phyloP scores from a whole-genome alignment of 352 stramenopile species.

The Pythium brachiatum region DNA sequence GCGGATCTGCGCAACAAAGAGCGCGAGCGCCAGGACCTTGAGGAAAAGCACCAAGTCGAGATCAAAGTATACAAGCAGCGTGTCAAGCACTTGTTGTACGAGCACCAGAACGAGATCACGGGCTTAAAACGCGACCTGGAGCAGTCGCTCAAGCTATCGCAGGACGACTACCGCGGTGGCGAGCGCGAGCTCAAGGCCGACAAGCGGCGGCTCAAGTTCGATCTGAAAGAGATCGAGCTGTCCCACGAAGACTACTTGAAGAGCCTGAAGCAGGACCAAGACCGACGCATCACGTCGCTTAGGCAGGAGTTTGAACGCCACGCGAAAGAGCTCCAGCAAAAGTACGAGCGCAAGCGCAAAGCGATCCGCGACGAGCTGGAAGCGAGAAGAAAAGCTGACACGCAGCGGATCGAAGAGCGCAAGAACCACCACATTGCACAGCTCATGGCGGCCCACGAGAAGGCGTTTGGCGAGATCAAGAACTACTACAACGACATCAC shows the following conservation, averaged over 20 bases:
- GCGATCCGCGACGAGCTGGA: constrained; percentile 85
- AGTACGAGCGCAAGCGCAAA: constrained; percentile 80
- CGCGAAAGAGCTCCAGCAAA: constrained; percentile 89
- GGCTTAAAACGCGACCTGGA: constrained; percentile 90
- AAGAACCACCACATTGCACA: constrained; percentile 92
- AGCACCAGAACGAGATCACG: constrained; percentile 94
- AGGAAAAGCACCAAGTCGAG: constrained; percentile 95
- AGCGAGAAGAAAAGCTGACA: constrained; percentile 77
- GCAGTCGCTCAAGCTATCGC: constrained; percentile 83
- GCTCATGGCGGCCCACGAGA: constrained; percentile 92
- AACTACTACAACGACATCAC: constrained; percentile 98
- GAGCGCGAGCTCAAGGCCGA: constrained; percentile 90
- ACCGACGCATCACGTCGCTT: constrained; percentile 89
- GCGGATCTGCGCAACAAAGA: constrained; percentile 94
- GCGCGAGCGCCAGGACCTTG: constrained; percentile 92
- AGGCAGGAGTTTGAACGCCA: constrained; percentile 91
- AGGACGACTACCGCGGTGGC: constrained; percentile 88
- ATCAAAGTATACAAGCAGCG: constrained; percentile 97
- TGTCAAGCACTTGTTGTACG: constrained; percentile 95
- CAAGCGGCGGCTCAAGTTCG: constrained; percentile 84
- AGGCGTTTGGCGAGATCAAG: constrained; percentile 95
- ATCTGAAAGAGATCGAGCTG: constrained; percentile 91
- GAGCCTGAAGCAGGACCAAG: constrained; percentile 91
- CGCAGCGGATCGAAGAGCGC: constrained; percentile 86
- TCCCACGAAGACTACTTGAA: constrained; percentile 92